Evolutionary conservation across 192 early-diverging fungal genomes (phyloP).

Genomic region (Backusella tarrabulga): DNA sequence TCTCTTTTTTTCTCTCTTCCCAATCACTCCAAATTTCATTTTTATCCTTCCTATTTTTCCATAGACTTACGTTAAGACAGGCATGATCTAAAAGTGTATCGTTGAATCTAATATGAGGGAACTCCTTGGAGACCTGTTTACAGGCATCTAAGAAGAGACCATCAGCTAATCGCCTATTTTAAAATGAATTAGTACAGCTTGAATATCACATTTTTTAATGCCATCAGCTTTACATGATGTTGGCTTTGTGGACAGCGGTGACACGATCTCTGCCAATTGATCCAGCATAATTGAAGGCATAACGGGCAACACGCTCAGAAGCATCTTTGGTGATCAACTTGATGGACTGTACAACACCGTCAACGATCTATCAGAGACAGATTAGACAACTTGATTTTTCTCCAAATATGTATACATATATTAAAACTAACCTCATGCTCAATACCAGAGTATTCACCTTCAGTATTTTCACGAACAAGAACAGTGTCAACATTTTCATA

Average conservation of each 20-base stretch:
- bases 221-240: slow-evolving; percentile 62
- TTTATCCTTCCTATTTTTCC: not conserved
- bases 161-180: slow-evolving; percentile 79
- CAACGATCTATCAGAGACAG: slow-evolving; percentile 55
- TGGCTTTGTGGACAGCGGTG: slow-evolving; percentile 98
- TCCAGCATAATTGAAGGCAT: slow-evolving; percentile 92
- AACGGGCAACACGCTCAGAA: slow-evolving; percentile 84
- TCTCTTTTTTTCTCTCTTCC: not conserved
- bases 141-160: slow-evolving; percentile 93
- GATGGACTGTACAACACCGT: slow-evolving; percentile 97
- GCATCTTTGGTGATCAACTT: slow-evolving; percentile 97
- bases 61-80: slow-evolving; percentile 59
- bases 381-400: not conserved
- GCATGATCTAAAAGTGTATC: slow-evolving; percentile 91
- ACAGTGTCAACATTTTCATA: slow-evolving; percentile 97
- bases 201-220: not conserved
- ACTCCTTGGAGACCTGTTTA: slow-evolving; percentile 84
- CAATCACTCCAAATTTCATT: not conserved
- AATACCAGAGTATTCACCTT: slow-evolving; percentile 99
- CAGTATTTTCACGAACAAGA: slow-evolving; percentile 99
- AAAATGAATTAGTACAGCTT: not conserved
- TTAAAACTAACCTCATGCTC: slow-evolving; percentile 67
- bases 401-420: not conserved
- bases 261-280: slow-evolving; percentile 87
- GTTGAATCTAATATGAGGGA: slow-evolving; percentile 87